A percentile compares a stretch with the other conserved stretches of the same genome.
Conservation (phyloP, 192 early-diverging fungal genomes). For the Linnemannia zychae region DNA sequence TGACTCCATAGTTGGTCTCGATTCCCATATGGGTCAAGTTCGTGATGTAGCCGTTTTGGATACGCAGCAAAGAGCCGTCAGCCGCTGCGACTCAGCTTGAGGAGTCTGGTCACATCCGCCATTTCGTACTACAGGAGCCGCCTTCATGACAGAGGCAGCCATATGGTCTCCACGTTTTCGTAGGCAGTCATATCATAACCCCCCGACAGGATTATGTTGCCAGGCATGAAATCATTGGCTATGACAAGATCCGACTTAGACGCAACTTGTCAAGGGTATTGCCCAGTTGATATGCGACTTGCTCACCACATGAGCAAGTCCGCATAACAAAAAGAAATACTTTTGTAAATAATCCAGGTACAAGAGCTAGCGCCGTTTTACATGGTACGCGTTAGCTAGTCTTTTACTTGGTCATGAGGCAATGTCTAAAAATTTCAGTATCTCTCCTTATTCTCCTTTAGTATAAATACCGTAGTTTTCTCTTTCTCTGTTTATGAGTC, state of each 20-base stretch:
- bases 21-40: constrained; percentile 1
- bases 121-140: constrained; percentile 7
- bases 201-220: not conserved
- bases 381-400: too few relatives aligned
- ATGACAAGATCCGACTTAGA: constrained; percentile 3
- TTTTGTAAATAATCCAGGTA: too few relatives aligned
- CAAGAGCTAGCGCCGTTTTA: too few relatives aligned
- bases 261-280: too few relatives aligned
- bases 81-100: constrained; percentile 5
- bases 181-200: constrained; percentile 16
- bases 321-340: too few relatives aligned
- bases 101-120: not conserved
- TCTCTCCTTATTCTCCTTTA: too few relatives aligned
- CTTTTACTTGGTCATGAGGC: too few relatives aligned
- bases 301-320: too few relatives aligned
- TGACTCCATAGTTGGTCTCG: not conserved
- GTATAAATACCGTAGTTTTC: too few relatives aligned
- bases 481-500: too few relatives aligned
- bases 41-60: constrained; percentile 5
- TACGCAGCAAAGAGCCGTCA: not conserved
- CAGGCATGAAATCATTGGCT: not conserved
- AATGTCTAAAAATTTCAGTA: too few relatives aligned
- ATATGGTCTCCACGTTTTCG: constrained; percentile 3
- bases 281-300: too few relatives aligned
- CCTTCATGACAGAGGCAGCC: not conserved